Conservation (phyloP, 139 green algal genomes). For the Volvox reticuliferus region DNA sequence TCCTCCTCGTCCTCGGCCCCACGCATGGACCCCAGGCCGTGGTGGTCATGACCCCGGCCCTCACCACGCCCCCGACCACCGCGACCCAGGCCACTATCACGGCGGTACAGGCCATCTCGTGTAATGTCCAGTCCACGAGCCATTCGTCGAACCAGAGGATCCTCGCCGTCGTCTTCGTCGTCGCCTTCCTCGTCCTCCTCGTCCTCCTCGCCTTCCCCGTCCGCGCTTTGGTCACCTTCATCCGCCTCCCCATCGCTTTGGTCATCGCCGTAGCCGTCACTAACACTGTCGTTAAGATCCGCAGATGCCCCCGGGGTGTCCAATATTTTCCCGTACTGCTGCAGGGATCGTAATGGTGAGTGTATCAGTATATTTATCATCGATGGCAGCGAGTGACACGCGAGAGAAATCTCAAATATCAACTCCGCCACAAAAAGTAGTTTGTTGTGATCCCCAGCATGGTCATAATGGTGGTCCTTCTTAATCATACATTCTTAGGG, state of each 20-base stretch:
- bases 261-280: not conserved
- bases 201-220: not conserved
- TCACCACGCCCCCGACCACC: not conserved
- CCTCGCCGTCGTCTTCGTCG: slow-evolving; percentile 10
- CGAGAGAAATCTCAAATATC: too few relatives aligned
- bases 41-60: not conserved
- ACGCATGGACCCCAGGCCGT: not conserved
- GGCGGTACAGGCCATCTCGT: too few relatives aligned
- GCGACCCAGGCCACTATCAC: not conserved
- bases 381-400: too few relatives aligned
- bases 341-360: too few relatives aligned
- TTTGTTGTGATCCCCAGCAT: too few relatives aligned
- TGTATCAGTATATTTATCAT: too few relatives aligned
- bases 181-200: slow-evolving; percentile 33
- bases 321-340: not conserved
- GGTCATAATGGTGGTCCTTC: too few relatives aligned
- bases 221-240: not conserved
- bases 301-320: slow-evolving; percentile 21
- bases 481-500: too few relatives aligned
- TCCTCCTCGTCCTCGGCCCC: slow-evolving; percentile 1
- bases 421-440: too few relatives aligned
- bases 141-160: slow-evolving; percentile 15
- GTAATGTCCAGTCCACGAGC: not conserved
- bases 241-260: not conserved
- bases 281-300: not conserved